These are phyloP conservation scores for Xylogone sp. DNA, from an alignment of 2,329 filamentous ascomycete species.

Conservation along the genomic window DNA sequence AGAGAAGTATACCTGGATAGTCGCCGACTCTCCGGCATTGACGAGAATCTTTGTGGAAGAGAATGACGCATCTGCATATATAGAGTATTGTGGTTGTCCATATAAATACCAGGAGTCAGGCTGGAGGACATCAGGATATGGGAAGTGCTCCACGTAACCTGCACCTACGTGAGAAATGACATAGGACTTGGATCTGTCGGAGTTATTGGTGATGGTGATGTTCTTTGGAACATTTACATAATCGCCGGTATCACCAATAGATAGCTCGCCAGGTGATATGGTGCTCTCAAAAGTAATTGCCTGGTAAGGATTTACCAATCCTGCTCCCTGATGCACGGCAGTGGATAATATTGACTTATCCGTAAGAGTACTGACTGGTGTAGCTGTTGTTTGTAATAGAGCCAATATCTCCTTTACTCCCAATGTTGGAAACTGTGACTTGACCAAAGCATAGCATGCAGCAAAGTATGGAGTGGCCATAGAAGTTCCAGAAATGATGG, in stretches of 20 bases:
- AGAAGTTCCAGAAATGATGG: slow-evolving; percentile 32
- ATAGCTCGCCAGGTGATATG: slow-evolving; percentile 21
- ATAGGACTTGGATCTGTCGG: slow-evolving; percentile 16
- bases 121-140: slow-evolving; percentile 14
- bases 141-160: slow-evolving; percentile 18
- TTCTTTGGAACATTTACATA: slow-evolving; percentile 4
- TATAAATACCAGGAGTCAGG: neutral
- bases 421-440: slow-evolving; percentile 26
- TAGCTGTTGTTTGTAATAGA: slow-evolving; percentile 27
- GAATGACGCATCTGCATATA: slow-evolving; percentile 20
- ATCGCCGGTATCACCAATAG: slow-evolving; percentile 10
- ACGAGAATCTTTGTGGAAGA: slow-evolving; percentile 15
- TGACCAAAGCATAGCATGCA: slow-evolving; percentile 31
- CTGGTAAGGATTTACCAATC: slow-evolving; percentile 29
- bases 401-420: slow-evolving; percentile 24
- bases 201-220: slow-evolving; percentile 23
- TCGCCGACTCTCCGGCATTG: slow-evolving; percentile 11
- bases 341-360: slow-evolving; percentile 25
- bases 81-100: slow-evolving; percentile 1
- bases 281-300: slow-evolving; percentile 21
- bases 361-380: slow-evolving; percentile 21
- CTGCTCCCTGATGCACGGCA: slow-evolving; percentile 31
- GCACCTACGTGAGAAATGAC: slow-evolving; percentile 19
- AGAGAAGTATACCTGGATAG: slow-evolving; percentile 14
- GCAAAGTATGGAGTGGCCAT: slow-evolving; percentile 33